Conservation (phyloP, 306 rosid genomes). For the Glycyrrhiza uralensis region DNA sequence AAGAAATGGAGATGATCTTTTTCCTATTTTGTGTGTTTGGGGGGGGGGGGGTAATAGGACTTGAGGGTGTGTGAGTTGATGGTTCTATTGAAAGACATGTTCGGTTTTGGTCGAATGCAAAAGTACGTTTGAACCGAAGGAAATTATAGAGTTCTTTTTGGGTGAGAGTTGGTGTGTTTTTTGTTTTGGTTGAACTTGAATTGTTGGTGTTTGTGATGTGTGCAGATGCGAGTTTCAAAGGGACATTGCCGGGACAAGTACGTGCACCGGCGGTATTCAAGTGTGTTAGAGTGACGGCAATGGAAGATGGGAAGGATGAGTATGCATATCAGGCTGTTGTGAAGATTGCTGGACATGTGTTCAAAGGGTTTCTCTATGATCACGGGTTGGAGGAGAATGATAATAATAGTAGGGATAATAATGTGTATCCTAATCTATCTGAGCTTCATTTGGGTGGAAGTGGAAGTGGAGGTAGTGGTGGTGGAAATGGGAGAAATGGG, state of each 20-base stretch:
- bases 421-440: conserved; percentile 61
- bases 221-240: conserved; percentile 65
- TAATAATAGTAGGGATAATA: conserved; percentile 49
- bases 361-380: conserved; percentile 82
- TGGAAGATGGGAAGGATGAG: conserved; percentile 81
- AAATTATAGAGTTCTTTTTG: too few relatives aligned
- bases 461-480: conserved; percentile 10
- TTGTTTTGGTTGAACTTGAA: too few relatives aligned
- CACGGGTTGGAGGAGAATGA: conserved; percentile 65
- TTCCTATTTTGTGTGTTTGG: too few relatives aligned
- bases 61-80: too few relatives aligned
- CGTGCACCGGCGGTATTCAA: conserved; percentile 87
- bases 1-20: too few relatives aligned
- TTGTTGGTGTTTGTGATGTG: neutral
- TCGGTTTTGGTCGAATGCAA: too few relatives aligned
- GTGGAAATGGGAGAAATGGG: conserved; percentile 42
- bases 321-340: conserved; percentile 87
- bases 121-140: too few relatives aligned
- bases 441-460: conserved; percentile 55
- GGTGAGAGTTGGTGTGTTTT: too few relatives aligned
- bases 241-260: conserved; percentile 72
- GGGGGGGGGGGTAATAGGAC: too few relatives aligned
- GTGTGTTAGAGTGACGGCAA: conserved; percentile 84
- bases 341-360: conserved; percentile 82
- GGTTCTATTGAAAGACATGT: too few relatives aligned